Evolutionary conservation across 2,329 filamentous ascomycete genomes (phyloP).

Genomic region (Pseudogymnoascus sp.): DNA sequence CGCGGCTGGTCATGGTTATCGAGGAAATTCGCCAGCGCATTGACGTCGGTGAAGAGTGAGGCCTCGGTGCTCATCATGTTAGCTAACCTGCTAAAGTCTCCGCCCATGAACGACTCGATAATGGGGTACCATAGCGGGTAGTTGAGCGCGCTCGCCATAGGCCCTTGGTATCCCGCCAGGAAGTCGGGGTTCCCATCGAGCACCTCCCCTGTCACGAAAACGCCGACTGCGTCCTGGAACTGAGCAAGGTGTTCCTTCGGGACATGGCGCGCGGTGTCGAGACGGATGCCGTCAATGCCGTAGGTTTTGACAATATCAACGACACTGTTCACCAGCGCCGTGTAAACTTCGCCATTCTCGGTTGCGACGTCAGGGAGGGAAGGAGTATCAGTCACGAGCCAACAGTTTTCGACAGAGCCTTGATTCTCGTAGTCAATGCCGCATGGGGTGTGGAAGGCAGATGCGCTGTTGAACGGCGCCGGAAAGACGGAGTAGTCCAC

Average conservation of each 20-base stretch:
- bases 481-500: slow-evolving; percentile 45
- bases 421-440: slow-evolving; percentile 45
- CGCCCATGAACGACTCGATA: slow-evolving; percentile 31
- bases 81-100: not conserved
- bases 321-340: slow-evolving; percentile 34
- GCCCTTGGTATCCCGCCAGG: slow-evolving; percentile 41
- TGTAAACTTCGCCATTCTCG: slow-evolving; percentile 33
- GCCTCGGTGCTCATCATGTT: slow-evolving; percentile 26
- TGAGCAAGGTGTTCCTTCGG: slow-evolving; percentile 43
- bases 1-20: slow-evolving; percentile 38
- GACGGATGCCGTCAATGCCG: slow-evolving; percentile 38
- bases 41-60: not conserved
- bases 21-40: slow-evolving; percentile 31
- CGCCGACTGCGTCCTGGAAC: slow-evolving; percentile 44
- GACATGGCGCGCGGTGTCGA: slow-evolving; percentile 40
- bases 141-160: slow-evolving; percentile 13
- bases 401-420: slow-evolving; percentile 32
- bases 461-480: slow-evolving; percentile 44
- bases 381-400: slow-evolving; percentile 41
- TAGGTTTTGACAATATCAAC: slow-evolving; percentile 35
- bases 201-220: slow-evolving; percentile 55
- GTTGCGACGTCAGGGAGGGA: slow-evolving; percentile 39
- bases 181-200: slow-evolving; percentile 43
- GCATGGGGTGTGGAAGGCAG: slow-evolving; percentile 55
- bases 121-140: slow-evolving; percentile 31